These are phyloP conservation scores for Rosa rugosa DNA, from an alignment of 306 rosid species.

Conservation along the genomic window DNA sequence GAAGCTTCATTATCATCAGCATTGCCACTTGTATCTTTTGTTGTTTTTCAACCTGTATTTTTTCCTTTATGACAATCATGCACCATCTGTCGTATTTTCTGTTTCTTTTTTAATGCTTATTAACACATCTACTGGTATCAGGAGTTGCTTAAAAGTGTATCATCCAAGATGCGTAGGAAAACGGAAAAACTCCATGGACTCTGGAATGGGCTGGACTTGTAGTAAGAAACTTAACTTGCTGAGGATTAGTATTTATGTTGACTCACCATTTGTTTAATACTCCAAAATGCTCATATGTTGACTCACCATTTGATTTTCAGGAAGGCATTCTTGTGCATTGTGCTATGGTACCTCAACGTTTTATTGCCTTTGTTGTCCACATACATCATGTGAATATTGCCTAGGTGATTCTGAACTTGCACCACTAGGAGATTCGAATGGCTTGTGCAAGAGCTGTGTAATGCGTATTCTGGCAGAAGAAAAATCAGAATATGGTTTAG, in stretches of 20 bases:
- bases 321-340: constrained; percentile 48
- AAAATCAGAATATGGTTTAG: constrained; percentile 40
- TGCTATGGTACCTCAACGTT: constrained; percentile 43
- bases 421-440: constrained; percentile 30
- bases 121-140: constrained; percentile 23
- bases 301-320: constrained; percentile 39
- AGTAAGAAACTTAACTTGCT: constrained; percentile 42
- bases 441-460: constrained; percentile 55
- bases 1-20: background rate
- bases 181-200: constrained; percentile 17
- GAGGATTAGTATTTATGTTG: background rate
- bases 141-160: constrained; percentile 66
- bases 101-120: background rate
- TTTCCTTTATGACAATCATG: background rate
- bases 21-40: background rate
- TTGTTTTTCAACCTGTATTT: background rate
- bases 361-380: constrained; percentile 61
- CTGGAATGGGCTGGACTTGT: constrained; percentile 50
- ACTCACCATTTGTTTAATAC: background rate
- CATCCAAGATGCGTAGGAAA: constrained; percentile 47
- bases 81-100: too few species aligned
- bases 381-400: constrained; percentile 48
- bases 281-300: background rate
- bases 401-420: constrained; percentile 30
- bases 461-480: constrained; percentile 46